Base-by-base conservation (phyloP, 805 yeast species). In the Kodamaea laetipori region DNA sequence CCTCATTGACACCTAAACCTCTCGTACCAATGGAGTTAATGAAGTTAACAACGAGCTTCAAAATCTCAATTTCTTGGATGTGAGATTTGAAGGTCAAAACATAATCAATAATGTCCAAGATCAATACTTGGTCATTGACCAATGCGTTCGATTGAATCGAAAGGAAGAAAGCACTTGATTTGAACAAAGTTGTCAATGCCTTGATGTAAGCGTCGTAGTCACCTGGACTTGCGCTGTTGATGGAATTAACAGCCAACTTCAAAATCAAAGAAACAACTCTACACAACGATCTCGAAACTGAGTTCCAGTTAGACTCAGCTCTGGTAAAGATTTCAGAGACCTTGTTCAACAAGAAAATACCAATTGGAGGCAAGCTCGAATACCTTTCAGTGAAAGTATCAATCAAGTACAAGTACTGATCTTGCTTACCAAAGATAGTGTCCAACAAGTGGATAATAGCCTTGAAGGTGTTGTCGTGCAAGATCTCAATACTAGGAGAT, bases 221-320 rank as follows among this genome's bases (percentile, higher is more conserved):
- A n/a, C 34, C 21, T 8, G 28, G 23, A 9, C 40, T 43, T 26
- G 47, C 36, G 21, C 49, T 54, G 16, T 51, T 46, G 43, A 57
- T 50, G 1, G 73, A 53, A 30, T 42, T 42, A 13, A 66, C 53
- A 0, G 72, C 61, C 37, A 71, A 58, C 44, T 73, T 74, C 41
- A 83, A 56, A 32, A 84, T 54, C 37, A 80, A 64, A 3, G 80
- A 71, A 13, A 80, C 71, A 7, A 79, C 71, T 39, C 90, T 74
- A 52, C 88, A 82, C 31, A 81, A 63, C 0, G 86, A 78, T 55
- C 88, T 71, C 3, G 86, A 82, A 36, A 78, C 69, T 27, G 80
- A 71, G 57, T 70, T 79, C 89, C 90, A 83, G 37, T 72, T 77
- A 2, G 69, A 61, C 31, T 69, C 71, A 11, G 81, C 81, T 27